Percentiles rank a stretch among this genome's conserved stretches.
Evolutionary conservation across 1,284 basidiomycete species (phyloP).

Genomic region (Heliocybe sulcata): DNA sequence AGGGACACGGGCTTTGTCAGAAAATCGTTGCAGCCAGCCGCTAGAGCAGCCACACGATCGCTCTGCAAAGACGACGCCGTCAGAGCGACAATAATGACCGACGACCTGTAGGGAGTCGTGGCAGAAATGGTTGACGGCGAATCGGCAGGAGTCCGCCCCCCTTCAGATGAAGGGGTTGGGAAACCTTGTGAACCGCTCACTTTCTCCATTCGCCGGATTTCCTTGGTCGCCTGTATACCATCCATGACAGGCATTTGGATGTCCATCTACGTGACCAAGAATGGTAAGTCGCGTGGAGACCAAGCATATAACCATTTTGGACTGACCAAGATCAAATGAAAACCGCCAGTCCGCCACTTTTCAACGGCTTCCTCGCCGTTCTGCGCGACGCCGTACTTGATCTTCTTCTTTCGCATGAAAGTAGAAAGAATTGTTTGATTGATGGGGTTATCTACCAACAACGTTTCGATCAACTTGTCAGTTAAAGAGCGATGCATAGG

Average conservation of each 20-base stretch:
- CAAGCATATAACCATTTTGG: conserved; percentile 2
- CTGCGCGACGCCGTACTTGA: conserved; percentile 92
- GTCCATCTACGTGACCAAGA: conserved; percentile 73
- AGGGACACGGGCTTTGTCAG: conserved; percentile 95
- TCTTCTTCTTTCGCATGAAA: conserved; percentile 95
- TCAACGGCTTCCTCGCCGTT: conserved; percentile 95
- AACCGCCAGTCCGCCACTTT: conserved; percentile 91
- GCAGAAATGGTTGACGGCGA: conserved; percentile 28
- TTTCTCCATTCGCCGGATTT: conserved; percentile 86
- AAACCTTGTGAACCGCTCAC: conserved; percentile 63
- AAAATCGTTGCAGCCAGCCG: conserved; percentile 98
- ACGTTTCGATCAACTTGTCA: conserved; percentile 4
- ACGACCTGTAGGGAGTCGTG: conserved; percentile 75
- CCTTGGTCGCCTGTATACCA: conserved; percentile 95
- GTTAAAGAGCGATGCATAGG: conserved; percentile 7
- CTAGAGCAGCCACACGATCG: conserved; percentile 93
- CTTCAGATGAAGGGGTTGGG: conserved; percentile 60
- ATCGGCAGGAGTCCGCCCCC: conserved; percentile 46
- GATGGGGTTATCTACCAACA: conserved; percentile 86
- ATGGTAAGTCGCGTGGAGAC: conserved; percentile 6
- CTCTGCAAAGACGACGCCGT: conserved; percentile 91
- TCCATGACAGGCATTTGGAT: conserved; percentile 99
- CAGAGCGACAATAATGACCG: conserved; percentile 97
- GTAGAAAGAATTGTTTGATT: conserved; percentile 96
- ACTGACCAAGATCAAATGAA: conserved; percentile 92